Conservation (phyloP, 768 basidiomycete genomes). For the Hydnomerulius pinastri region DNA sequence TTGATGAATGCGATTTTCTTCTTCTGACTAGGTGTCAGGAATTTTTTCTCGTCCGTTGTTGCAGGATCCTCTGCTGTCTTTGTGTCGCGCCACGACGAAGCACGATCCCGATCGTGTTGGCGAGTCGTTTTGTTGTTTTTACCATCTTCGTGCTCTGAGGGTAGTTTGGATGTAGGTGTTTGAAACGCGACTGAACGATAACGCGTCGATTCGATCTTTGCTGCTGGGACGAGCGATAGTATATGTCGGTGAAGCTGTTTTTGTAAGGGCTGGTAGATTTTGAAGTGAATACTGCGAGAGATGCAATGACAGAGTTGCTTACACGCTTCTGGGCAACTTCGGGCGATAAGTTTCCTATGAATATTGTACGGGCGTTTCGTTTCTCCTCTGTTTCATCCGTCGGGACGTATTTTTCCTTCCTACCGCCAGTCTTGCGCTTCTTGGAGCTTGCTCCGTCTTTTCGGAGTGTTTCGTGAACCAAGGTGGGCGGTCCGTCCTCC, state of each 20-base stretch:
- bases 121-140: slow-evolving; percentile 35
- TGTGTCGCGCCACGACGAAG: slow-evolving; percentile 56
- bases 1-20: slow-evolving; percentile 95
- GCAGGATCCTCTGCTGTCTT: slow-evolving; percentile 44
- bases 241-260: slow-evolving; percentile 81
- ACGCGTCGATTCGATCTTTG: slow-evolving; percentile 89
- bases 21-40: slow-evolving; percentile 82
- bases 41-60: slow-evolving; percentile 57
- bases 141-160: slow-evolving; percentile 37
- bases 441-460: slow-evolving; percentile 29
- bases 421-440: slow-evolving; percentile 29
- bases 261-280: slow-evolving; percentile 56
- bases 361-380: slow-evolving; percentile 82
- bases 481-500: slow-evolving; percentile 33
- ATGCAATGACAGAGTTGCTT: slow-evolving; percentile 23
- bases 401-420: slow-evolving; percentile 54
- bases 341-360: slow-evolving; percentile 85
- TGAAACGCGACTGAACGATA: slow-evolving; percentile 95
- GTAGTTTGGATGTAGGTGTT: slow-evolving; percentile 68
- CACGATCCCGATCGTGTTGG: slow-evolving; percentile 58
- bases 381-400: slow-evolving; percentile 70
- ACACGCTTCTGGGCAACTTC: slow-evolving; percentile 80
- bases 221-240: slow-evolving; percentile 63
- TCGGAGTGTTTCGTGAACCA: slow-evolving; percentile 67
- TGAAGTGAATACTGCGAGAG: not conserved